These are phyloP conservation scores for Backusella sp. DNA, from an alignment of 192 early-diverging fungal genomes.

Conservation along the genomic window DNA sequence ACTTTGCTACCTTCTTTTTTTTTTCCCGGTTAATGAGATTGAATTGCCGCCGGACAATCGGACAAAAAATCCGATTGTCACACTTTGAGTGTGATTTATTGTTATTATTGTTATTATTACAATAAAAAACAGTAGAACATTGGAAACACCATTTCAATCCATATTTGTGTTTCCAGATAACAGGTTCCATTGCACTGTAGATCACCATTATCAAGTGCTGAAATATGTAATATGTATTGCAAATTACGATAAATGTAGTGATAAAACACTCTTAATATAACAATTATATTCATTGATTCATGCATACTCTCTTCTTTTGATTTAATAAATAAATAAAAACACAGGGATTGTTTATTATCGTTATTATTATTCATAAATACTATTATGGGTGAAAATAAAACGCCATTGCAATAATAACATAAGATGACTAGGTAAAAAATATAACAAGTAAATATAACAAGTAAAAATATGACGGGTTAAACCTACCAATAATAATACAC, in stretches of 20 bases:
- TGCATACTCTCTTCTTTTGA: neutral
- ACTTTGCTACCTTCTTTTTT: neutral
- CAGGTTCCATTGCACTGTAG: too few relatives aligned
- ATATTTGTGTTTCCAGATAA: too few relatives aligned
- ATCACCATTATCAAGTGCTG: too few relatives aligned
- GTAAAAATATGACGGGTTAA: neutral
- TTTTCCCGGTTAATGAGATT: neutral
- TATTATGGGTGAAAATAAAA: conserved; percentile 68
- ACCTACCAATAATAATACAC: conserved; percentile 71
- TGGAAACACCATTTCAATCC: too few relatives aligned
- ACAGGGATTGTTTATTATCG: neutral
- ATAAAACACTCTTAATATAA: too few relatives aligned
- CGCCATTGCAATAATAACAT: conserved; percentile 82
- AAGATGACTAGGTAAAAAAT: conserved; percentile 46
- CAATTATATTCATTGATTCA: neutral
- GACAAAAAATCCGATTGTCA: too few relatives aligned
- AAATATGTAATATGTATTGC: too few relatives aligned
- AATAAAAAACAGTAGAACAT: too few relatives aligned
- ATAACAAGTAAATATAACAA: neutral
- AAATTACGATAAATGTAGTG: too few relatives aligned
- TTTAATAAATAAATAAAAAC: neutral
- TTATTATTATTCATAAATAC: neutral
- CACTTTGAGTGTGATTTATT: too few relatives aligned
- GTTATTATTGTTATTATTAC: too few relatives aligned
- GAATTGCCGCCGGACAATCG: neutral